Percentiles rank a stretch among this genome's conserved stretches.
Conservation (phyloP, 2,329 filamentous ascomycete genomes). For the Fusarium pseudocircinatum region DNA sequence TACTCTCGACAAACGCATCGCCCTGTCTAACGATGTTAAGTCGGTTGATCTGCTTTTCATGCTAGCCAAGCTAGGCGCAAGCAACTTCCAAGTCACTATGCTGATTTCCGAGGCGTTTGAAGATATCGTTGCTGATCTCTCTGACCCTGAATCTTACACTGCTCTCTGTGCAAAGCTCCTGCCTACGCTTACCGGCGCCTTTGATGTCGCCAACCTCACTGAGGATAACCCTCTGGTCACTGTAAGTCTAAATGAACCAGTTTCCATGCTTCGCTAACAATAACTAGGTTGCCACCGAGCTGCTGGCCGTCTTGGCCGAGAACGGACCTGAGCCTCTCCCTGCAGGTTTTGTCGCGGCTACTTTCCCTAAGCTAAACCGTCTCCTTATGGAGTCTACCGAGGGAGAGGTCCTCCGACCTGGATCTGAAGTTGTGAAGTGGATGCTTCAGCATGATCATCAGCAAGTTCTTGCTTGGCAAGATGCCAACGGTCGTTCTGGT, state of each 20-base stretch:
- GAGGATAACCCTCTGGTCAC: constrained; percentile 86
- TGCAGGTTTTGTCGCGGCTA: constrained; percentile 82
- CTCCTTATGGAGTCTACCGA: constrained; percentile 86
- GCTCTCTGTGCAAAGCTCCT: constrained; percentile 86
- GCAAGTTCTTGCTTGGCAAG: constrained; percentile 88
- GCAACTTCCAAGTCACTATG: constrained; percentile 90
- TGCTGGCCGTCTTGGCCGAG: constrained; percentile 83
- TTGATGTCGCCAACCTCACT: constrained; percentile 87
- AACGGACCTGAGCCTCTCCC: constrained; percentile 87
- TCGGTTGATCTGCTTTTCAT: constrained; percentile 88
- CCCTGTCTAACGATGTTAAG: constrained; percentile 75
- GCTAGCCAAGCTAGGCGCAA: constrained; percentile 86
- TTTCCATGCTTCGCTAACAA: constrained; percentile 29
- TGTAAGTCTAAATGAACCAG: constrained; percentile 51
- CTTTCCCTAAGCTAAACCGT: constrained; percentile 86
- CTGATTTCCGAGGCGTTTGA: constrained; percentile 92
- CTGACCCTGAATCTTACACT: constrained; percentile 75
- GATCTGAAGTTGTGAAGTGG: constrained; percentile 86
- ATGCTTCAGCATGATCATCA: constrained; percentile 90
- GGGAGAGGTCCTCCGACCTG: constrained; percentile 86
- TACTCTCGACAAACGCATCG: constrained; percentile 78
- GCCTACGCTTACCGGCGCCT: constrained; percentile 86
- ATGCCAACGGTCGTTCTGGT: constrained; percentile 81
- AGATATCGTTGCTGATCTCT: constrained; percentile 77
- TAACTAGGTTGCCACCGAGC: constrained; percentile 77